A percentile compares a stretch with the other conserved stretches of the same genome.
Conservation (phyloP, 2,329 filamentous ascomycete genomes). For the Fusarium sp. region DNA sequence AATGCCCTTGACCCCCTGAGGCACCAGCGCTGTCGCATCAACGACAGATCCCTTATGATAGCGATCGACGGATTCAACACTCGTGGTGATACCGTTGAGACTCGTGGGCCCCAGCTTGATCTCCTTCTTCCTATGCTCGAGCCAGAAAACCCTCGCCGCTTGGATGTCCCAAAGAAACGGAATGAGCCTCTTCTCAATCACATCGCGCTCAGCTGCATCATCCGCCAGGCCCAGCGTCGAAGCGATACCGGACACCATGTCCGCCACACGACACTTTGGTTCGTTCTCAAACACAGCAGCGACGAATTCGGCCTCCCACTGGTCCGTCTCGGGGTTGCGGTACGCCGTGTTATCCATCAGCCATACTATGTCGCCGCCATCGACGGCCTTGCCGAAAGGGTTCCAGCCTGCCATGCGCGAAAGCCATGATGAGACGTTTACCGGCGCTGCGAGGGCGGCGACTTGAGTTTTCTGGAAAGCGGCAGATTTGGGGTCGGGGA, state of each 20-base stretch:
- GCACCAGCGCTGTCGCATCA: constrained; percentile 60
- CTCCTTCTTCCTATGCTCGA: constrained; percentile 61
- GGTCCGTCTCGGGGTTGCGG: constrained; percentile 56
- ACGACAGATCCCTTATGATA: constrained; percentile 57
- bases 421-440: constrained; percentile 46
- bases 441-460: constrained; percentile 46
- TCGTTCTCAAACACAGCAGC: constrained; percentile 81
- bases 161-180: constrained; percentile 83
- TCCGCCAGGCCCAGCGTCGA: constrained; percentile 72
- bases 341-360: constrained; percentile 90
- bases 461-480: constrained; percentile 46
- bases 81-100: constrained; percentile 74
- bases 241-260: constrained; percentile 75
- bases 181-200: constrained; percentile 72
- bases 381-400: constrained; percentile 67
- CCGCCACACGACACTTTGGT: constrained; percentile 71
- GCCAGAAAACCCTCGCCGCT: constrained; percentile 73
- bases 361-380: constrained; percentile 80
- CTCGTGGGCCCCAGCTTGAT: constrained; percentile 74
- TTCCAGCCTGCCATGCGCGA: constrained; percentile 63
- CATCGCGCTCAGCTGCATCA: constrained; percentile 64
- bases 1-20: constrained; percentile 62
- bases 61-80: constrained; percentile 63
- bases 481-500: constrained; percentile 51
- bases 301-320: constrained; percentile 85